Percentiles rank a stretch among this genome's conserved stretches.
Conservation (phyloP, 495 filamentous ascomycete species). For the Parathielavia appendiculata region DNA sequence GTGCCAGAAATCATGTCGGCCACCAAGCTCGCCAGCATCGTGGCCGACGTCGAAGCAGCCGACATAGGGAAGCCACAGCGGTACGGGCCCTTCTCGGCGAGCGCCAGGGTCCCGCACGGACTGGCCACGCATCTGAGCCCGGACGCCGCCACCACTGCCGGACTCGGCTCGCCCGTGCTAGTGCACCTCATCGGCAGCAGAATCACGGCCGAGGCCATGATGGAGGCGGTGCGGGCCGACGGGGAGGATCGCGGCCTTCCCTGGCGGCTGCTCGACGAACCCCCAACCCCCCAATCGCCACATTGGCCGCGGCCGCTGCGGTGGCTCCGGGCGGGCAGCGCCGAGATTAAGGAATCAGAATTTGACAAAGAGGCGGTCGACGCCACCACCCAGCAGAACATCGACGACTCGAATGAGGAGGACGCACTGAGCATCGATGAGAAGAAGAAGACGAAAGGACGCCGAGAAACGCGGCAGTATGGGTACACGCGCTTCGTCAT, state of each 20-base stretch:
- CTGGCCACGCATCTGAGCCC: background rate
- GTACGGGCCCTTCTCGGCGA: background rate
- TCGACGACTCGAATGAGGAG: too few species aligned
- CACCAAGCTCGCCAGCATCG: too few species aligned
- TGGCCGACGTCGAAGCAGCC: too few species aligned
- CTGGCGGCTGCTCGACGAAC: slow-evolving; percentile 33
- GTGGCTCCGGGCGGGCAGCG: slow-evolving; percentile 27
- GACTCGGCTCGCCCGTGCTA: slow-evolving; percentile 31
- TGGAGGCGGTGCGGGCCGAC: slow-evolving; percentile 40
- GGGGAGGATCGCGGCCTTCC: slow-evolving; percentile 36
- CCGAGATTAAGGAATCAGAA: background rate
- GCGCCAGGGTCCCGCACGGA: slow-evolving; percentile 14
- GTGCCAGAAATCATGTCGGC: too few species aligned
- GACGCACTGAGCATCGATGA: background rate
- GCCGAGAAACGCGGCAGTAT: background rate
- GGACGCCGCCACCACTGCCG: background rate
- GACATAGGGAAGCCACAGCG: too few species aligned
- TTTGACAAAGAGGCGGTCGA: background rate
- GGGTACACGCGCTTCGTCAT: slow-evolving; percentile 43
- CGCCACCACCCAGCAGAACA: too few species aligned
- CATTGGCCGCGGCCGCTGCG: slow-evolving; percentile 11
- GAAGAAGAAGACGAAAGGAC: too few species aligned
- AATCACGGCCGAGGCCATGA: slow-evolving; percentile 24
- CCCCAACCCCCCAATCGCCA: background rate
- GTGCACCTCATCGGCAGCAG: slow-evolving; percentile 38